Evolutionary conservation across 192 early-diverging fungal species (phyloP), one percentile per base, ranked within the genome.

Genomic region (Podila horticola): DNA sequence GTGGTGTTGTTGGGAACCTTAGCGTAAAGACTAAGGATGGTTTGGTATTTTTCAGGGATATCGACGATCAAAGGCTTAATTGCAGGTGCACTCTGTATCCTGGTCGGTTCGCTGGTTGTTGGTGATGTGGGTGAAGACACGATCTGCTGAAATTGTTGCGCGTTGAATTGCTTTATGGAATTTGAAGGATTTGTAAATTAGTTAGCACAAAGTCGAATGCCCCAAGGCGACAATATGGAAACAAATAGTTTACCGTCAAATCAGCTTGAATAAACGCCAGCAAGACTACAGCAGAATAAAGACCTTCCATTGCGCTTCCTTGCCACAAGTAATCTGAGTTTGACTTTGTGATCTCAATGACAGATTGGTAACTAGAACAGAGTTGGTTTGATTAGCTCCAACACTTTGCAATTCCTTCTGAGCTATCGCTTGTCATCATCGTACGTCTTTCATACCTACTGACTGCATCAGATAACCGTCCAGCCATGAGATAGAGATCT

Each of bases 281-380:
- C 4, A 95, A 69, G 6, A 94, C 67, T 38, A 88, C 83, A 0
- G 92, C 90, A 71, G 88, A 90, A 33, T 89, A 84, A 22, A 90
- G 83, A 17, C 90, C 90, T 76, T 95, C 94, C 75, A 92, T 82
- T 1, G 94, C 90, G 34, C 90, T 87, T 12, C 87, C 94, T 64
- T 91, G 88, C 94, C 94, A 95, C 49, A 91, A 75, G 77, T 87
- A 94, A 82, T 95, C 94, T 1, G 81, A 75, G 57, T 86, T 93
- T 8, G 82, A 59, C 75, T 92, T 95, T 69, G 90, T 86, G 4
- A 73, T 72, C 34, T 95, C 94, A 29, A 95, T 88, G 12, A 92
- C 91, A 19, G 79, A 61, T 51, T 85, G 71, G 69, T 92, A 96
- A 51, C 91, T 93, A 66, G 33, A 31, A 36, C 11, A 69, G 7